phyloP scores from a whole-genome alignment of 306 rosid genomes.

The Fragaria ananassa region DNA sequence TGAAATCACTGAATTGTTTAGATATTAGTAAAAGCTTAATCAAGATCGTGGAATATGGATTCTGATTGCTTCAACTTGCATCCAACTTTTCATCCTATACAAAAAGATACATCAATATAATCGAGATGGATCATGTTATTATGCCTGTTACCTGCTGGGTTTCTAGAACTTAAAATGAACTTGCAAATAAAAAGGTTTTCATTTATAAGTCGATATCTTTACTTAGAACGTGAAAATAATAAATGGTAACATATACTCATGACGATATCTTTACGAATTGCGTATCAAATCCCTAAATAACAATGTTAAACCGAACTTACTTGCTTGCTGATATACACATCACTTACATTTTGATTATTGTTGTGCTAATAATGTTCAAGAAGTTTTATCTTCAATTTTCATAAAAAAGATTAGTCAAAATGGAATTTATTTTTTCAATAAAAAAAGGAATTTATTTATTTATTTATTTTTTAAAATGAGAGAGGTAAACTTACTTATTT shows the following conservation, averaged over 20 bases:
- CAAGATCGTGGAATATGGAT: background rate
- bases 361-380: too few species aligned
- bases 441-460: too few species aligned
- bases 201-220: background rate
- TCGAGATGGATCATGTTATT: background rate
- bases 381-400: too few species aligned
- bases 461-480: too few species aligned
- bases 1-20: background rate
- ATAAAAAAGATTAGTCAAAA: too few species aligned
- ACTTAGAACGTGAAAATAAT: background rate
- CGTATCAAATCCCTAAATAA: too few species aligned
- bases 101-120: background rate
- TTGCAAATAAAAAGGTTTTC: background rate
- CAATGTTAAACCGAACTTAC: too few species aligned
- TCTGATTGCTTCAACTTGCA: background rate
- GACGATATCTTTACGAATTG: background rate
- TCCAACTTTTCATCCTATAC: slow-evolving; percentile 2
- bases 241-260: background rate
- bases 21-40: background rate
- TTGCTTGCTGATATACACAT: too few species aligned
- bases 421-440: too few species aligned
- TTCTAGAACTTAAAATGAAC: background rate
- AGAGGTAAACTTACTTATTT: too few species aligned
- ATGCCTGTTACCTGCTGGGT: background rate
- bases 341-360: too few species aligned